Percentiles rank a stretch among this genome's conserved stretches.
These are phyloP conservation scores for Picea abies DNA, from an alignment of 83 land plant species.

Conservation along the genomic window DNA sequence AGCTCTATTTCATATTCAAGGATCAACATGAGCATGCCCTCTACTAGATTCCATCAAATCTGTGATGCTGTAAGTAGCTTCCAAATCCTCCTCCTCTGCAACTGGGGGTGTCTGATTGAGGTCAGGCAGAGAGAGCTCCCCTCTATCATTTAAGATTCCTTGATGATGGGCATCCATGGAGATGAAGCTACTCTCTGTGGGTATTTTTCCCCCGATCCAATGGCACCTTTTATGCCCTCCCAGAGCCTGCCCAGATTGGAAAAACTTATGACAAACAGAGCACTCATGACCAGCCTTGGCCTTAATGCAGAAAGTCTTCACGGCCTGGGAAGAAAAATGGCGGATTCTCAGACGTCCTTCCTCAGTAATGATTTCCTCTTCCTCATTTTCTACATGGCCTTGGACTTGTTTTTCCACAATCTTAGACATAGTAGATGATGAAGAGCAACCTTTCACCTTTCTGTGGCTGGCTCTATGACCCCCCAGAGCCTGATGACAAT, in stretches of 20 bases:
- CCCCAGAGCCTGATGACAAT: constrained; percentile 34
- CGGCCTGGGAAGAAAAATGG: neutral
- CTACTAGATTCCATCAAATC: constrained; percentile 5
- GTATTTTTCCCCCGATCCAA: constrained; percentile 10
- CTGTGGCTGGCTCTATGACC: constrained; percentile 40
- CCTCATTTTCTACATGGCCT: constrained; percentile 5
- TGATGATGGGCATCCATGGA: constrained; percentile 7
- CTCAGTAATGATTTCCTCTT: constrained; percentile 2
- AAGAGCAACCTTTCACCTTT: constrained; percentile 17
- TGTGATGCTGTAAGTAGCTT: neutral
- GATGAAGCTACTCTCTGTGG: neutral
- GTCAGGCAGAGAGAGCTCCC: constrained; percentile 5
- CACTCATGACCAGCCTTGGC: constrained; percentile 24
- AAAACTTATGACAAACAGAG: constrained; percentile 30
- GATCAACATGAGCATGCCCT: neutral
- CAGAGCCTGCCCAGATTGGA: constrained; percentile 40
- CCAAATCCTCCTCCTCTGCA: constrained; percentile 9
- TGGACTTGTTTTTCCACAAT: neutral
- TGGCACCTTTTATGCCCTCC: constrained; percentile 45
- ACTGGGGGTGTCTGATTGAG: constrained; percentile 13
- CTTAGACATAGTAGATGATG: neutral
- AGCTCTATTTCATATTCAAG: neutral
- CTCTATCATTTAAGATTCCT: neutral
- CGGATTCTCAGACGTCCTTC: neutral
- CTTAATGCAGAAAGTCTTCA: neutral